phyloP scores from a whole-genome alignment of 1,139 yeast species.

The Yamadazyma siamensis region DNA sequence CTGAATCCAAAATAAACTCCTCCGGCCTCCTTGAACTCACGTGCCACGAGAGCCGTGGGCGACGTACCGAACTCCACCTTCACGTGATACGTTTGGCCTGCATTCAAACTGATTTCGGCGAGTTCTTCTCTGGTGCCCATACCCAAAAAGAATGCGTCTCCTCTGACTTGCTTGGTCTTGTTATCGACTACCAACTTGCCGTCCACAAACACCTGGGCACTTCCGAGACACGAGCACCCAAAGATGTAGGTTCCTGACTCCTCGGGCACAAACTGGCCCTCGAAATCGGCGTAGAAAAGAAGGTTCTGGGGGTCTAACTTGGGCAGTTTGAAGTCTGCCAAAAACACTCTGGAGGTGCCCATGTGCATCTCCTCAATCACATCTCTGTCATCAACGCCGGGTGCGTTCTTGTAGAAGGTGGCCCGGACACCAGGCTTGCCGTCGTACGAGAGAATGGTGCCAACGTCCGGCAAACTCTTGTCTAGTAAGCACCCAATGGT shows the following conservation, averaged over 20 bases:
- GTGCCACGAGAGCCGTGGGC: slow-evolving; percentile 29
- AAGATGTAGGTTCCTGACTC: slow-evolving; percentile 48
- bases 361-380: slow-evolving; percentile 33
- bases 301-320: slow-evolving; percentile 21
- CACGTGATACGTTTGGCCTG: slow-evolving; percentile 41
- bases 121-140: slow-evolving; percentile 50
- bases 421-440: slow-evolving; percentile 42
- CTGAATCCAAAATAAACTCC: slow-evolving; percentile 31
- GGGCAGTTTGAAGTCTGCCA: slow-evolving; percentile 45
- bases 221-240: slow-evolving; percentile 51
- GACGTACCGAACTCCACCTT: slow-evolving; percentile 52
- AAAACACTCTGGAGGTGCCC: slow-evolving; percentile 33
- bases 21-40: slow-evolving; percentile 24
- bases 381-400: slow-evolving; percentile 29
- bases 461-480: slow-evolving; percentile 29
- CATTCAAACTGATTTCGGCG: slow-evolving; percentile 31
- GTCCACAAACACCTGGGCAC: slow-evolving; percentile 51
- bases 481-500: slow-evolving; percentile 32
- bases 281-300: slow-evolving; percentile 40
- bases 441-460: slow-evolving; percentile 15
- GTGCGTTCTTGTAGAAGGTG: slow-evolving; percentile 35
- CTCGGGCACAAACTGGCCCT: slow-evolving; percentile 41
- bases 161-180: slow-evolving; percentile 48
- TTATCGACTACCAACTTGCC: slow-evolving; percentile 55
- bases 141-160: slow-evolving; percentile 45